A percentile compares a stretch with the other conserved stretches of the same genome.
Evolutionary conservation across 2,329 filamentous ascomycete genomes (phyloP).

Genomic region (Cryoendolithus antarcticus): DNA sequence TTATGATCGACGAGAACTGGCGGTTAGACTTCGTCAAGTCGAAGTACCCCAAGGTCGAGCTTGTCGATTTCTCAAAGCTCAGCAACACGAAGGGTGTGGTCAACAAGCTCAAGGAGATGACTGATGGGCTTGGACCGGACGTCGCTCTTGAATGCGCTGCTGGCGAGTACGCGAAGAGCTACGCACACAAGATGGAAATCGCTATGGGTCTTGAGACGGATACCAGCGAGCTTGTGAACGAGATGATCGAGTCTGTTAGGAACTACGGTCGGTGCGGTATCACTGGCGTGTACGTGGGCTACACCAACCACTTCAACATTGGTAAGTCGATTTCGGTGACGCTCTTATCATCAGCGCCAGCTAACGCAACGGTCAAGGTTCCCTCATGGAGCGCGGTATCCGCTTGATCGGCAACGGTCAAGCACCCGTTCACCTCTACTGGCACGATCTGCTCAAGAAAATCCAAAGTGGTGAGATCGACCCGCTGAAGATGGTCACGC

Average conservation of each 20-base stretch:
- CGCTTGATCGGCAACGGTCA: conserved; percentile 60
- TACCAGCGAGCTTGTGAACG: conserved; percentile 67
- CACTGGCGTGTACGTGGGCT: conserved; percentile 58
- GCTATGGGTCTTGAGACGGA: conserved; percentile 65
- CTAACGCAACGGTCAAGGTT: conserved; percentile 33
- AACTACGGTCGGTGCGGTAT: conserved; percentile 64
- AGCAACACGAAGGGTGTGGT: conserved; percentile 51
- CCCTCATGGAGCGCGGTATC: conserved; percentile 76
- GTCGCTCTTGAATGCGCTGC: conserved; percentile 57
- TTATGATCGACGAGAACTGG: conserved; percentile 65
- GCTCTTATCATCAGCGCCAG: background rate
- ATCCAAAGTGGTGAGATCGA: conserved; percentile 60
- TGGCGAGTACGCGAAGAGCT: conserved; percentile 51
- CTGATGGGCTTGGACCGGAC: conserved; percentile 57
- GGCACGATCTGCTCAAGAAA: conserved; percentile 59
- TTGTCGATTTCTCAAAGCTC: conserved; percentile 57
- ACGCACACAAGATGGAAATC: conserved; percentile 48
- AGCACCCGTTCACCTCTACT: conserved; percentile 71
- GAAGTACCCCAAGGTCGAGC: conserved; percentile 53
- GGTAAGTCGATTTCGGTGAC: conserved; percentile 28
- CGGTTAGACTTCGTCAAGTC: conserved; percentile 56
- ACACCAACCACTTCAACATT: conserved; percentile 71
- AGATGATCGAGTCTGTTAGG: conserved; percentile 63
- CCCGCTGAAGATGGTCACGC: conserved; percentile 67
- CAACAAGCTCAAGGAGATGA: conserved; percentile 60